Evolutionary conservation across 441 rosid genomes (phyloP), one percentile per base, ranked within the genome.

Genomic region (Mallotus japonicus): DNA sequence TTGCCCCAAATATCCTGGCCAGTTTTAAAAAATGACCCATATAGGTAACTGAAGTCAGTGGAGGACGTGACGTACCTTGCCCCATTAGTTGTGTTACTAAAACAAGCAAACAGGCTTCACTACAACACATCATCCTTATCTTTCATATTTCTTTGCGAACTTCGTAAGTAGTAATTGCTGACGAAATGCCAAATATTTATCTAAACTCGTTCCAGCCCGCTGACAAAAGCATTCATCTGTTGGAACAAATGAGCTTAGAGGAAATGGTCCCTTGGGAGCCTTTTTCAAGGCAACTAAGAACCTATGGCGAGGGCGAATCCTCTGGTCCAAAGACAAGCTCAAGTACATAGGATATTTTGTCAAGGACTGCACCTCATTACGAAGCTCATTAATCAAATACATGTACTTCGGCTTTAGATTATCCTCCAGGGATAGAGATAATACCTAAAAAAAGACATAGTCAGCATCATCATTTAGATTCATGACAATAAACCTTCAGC

Each of bases 241-340:
- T 68, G 92, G 96, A 75, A 92, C 90, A 56, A 95, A 82, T 47
- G 87, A 95, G 76, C 96, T 81, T 22, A 95, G 87, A 73, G 99
- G 99, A 81, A 95, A 95, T 20, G 99, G 99, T 61, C 96, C 98
- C 78, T 90, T 87, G 11, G 93, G 91, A 70, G 90, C 98, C 82
- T 92, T 94, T 85, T 94, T 90, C 67, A 94, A 82, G 78, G 92
- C 71, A 76, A 94, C 92, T 85, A 92, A 84, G 88, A 90, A 94
- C 65, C 80, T 87, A 62, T 94, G 97, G 24, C 97, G 97, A 7
- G 99, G 99, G n/a, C 96, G 91, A 81, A 95, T 95, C 85, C 99
- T 90, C 81, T 92, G 96, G 66, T 91, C 91, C 81, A 95, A 70
- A 44, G 99, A 95, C 83, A 95, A 83, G 87, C 98, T 95, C 75